phyloP scores from a whole-genome alignment of 75 land plant species.

The Sequoia sempervirens region DNA sequence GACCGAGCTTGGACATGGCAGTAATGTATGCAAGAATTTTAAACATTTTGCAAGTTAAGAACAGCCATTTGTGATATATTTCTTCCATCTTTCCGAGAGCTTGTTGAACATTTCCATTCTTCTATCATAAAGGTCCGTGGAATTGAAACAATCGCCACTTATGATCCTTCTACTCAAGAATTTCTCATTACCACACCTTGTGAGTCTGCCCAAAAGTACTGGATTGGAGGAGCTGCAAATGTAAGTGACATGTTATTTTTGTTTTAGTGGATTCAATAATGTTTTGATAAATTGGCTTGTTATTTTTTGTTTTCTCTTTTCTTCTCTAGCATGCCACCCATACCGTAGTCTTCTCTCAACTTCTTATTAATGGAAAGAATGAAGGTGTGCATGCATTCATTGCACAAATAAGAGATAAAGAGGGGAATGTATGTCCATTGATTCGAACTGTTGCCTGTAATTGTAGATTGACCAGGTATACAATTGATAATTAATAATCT shows the following conservation, averaged over 20 bases:
- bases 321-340: conserved; percentile 88
- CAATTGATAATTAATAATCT: not conserved
- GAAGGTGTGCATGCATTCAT: conserved; percentile 97
- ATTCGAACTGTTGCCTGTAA: conserved; percentile 91
- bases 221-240: conserved; percentile 99
- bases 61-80: too few relatives aligned
- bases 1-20: conserved; percentile 97
- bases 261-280: not conserved
- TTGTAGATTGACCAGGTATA: conserved; percentile 92
- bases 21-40: conserved; percentile 59
- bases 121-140: conserved; percentile 75
- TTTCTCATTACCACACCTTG: conserved; percentile 91
- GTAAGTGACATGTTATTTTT: conserved; percentile 28
- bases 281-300: not conserved
- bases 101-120: not conserved
- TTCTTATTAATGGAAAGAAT: conserved; percentile 65
- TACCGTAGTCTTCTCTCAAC: conserved; percentile 86
- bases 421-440: conserved; percentile 69
- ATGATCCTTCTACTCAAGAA: conserved; percentile 67
- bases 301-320: not conserved
- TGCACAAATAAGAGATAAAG: conserved; percentile 73
- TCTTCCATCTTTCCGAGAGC: not conserved
- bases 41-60: conserved; percentile 6
- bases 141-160: conserved; percentile 84
- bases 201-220: conserved; percentile 99